Evolutionary conservation across 2,329 filamentous ascomycete genomes (phyloP), one percentile per base, ranked within the genome.

Genomic region (Leptographium procerum): DNA sequence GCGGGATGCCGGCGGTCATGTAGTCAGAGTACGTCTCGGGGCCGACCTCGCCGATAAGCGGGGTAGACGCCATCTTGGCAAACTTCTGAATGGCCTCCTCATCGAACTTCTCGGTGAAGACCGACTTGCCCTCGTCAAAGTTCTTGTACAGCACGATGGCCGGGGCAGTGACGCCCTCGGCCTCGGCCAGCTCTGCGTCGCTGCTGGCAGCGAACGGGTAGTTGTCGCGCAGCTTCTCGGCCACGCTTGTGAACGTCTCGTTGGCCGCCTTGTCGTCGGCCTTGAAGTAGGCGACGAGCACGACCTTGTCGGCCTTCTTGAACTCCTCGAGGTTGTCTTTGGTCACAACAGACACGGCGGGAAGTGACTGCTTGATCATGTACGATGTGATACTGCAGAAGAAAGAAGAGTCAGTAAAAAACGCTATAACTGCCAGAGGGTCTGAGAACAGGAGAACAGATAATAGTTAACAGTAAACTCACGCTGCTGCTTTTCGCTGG

Each of bases 311-410:
- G 71, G 91, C 85, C 61, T 87, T 92, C 86, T 97, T 97, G 86
- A 99, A 96, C 68, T 96, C 91, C 71, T 91, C 89, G 58, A 96
- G 78, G 61, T 86, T 90, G 64, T 92, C 89, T 73, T 87, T 85
- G 67, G 82, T 86, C 61, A 99, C 81, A 64, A 82, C 70, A 7
- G 94, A 96, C 64, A 99, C 91, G 64, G 94, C 88, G 57, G 94
- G 94, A 61, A 99, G 83, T 29, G 89, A 89, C 78, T 97, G 94
- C 84, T 97, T 99, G 73, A 90, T 87, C 94, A 99, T 99, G 81
- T 96, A 97, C 29, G 85, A 86, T 53, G 81, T 80, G 71, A 86
- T 86, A 63, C 80, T 83, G 60, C 2, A 11, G 9, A 31, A 19
- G 52, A 43, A 26, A 54, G 52, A n/a, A 14, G 19, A 1, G 16